Conservation (phyloP, 495 filamentous ascomycete genomes). For the Haplographium delicatum region DNA sequence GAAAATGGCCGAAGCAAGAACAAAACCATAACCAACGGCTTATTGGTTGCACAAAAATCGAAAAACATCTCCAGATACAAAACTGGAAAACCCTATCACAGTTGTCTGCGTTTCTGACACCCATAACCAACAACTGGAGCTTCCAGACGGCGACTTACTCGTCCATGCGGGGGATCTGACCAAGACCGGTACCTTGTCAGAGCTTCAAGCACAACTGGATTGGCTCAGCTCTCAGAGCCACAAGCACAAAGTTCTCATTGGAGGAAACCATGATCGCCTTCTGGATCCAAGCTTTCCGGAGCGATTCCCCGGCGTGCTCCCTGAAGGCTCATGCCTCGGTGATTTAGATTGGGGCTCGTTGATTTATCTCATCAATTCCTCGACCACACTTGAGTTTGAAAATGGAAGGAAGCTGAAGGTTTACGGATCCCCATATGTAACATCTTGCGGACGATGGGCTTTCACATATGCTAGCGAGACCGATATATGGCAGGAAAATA, state of each 20-base stretch:
- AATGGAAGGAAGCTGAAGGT: constrained; percentile 43
- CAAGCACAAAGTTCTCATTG: constrained; percentile 69
- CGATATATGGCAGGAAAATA: constrained; percentile 39
- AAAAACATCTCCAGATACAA: no score
- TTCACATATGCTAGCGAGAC: constrained; percentile 37
- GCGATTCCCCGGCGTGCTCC: no score
- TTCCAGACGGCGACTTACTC: constrained; percentile 76
- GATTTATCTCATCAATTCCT: constrained; percentile 41
- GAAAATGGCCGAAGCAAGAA: no score
- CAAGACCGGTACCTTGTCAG: constrained; percentile 58
- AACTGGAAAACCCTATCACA: no score
- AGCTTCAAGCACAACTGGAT: constrained; percentile 68
- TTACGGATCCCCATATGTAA: constrained; percentile 45
- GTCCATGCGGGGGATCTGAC: constrained; percentile 84
- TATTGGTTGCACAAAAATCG: no score
- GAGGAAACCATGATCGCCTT: constrained; percentile 80
- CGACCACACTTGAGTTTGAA: constrained; percentile 34
- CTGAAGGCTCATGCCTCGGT: background rate
- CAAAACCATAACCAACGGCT: no score
- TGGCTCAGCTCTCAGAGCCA: constrained; percentile 72
- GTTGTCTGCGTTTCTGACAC: constrained; percentile 89
- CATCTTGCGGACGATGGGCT: constrained; percentile 49
- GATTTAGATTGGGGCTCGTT: constrained; percentile 38
- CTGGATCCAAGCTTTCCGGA: constrained; percentile 50
- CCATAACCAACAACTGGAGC: constrained; percentile 45